Evolutionary conservation across 148 eudicot species (phyloP), one percentile per base, ranked within the genome.

Genomic region (Rhododendron griersonianum): DNA sequence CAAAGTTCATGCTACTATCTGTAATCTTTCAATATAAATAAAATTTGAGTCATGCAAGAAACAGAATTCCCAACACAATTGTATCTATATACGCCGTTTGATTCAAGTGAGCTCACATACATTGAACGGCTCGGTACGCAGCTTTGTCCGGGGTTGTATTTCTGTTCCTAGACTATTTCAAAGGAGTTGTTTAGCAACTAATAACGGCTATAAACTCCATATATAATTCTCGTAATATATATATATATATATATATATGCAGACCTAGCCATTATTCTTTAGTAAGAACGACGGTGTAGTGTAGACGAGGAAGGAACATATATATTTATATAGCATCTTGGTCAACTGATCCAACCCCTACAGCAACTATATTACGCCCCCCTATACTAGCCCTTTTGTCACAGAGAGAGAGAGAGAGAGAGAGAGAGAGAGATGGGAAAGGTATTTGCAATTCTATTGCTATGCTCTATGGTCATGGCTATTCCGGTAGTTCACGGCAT

Each of bases 341-440:
- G 73, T 3, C 73, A 65, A 25, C 73, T 25, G 73, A n/a, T 65
- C 33, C 73, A 65, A 65, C 73, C 30, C 13, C 33, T 9, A 10
- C 71, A 59, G 28, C 39, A 14, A 73, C 78, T 75, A 75, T 18
- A 33, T 75, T 37, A 75, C 1, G 45, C n/a, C 78, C 18, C 78
- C 11, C 47, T 16, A 37, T 1, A 16, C 47, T 5, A 75, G 1
- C 47, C n/a, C 0, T 7, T 11, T 75, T 44, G 48, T 44, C 13
- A 10, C 14, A 75, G 11, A 75, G 44, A 73, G 47, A 74, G 78
- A 33, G 14, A 69, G 37, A 3, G 23, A 76, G 80, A 76, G 79
- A 76, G 50, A 41, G 80, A 82, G 37, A 59, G 35, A 79, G 57
- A 87, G 75, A 87, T 84, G 87, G 75, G 13, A 16, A 87, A 87